Base-by-base conservation (phyloP, 2,329 filamentous ascomycete genomes). In the Alternaria conjuncta region DNA sequence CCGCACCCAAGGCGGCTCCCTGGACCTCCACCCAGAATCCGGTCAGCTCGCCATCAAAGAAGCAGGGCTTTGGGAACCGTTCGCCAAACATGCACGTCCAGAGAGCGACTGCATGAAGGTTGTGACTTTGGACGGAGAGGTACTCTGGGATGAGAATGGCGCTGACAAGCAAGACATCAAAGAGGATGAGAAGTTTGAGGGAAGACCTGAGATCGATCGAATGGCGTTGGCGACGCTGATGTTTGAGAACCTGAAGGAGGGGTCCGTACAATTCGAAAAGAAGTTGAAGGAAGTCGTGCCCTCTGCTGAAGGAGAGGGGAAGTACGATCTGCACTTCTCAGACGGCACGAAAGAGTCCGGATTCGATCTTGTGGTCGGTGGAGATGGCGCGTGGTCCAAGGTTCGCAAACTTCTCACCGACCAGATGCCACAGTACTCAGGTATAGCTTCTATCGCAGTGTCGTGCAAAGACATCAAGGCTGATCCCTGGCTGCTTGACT, bases 11-110 rank as follows among this genome's bases (percentile, higher is more conserved):
- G 72, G 75, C 43, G 73, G 74, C 3, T 65, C 66, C n/a, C 81
- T 89, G 3, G 86, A 88, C 68, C 75, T 89, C 9, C 86, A 89
- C 65, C 82, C 82, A 0, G 66, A 77, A 4, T 84, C 83, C 1
- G 86, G 87, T 0, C 82, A 88, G 30, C 76, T 79, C 5, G 86
- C 86, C 0, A 71, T 89, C 51, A 82, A 82, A 56, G 82, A 85
- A 60, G 85, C 85, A 5, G 82, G 81, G 0, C 74, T 88, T 6
- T 85, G 80, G 73, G 81, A 84, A 1, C 78, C 83, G 30, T 89
- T 88, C 72, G 67, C 79, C n/a, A 79, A 82, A 63, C 65, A 83
- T 56, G 84, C 84, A 2, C 83, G 86, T 43, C 85, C 84, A 46
- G 86, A 88, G 64, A 82, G 83, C 59, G 85, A 88, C 58, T 83